A percentile compares a stretch with the other conserved stretches of the same genome.
Evolutionary conservation across 1,284 basidiomycete species (phyloP).

Genomic region (Moesziomyces antarcticus): DNA sequence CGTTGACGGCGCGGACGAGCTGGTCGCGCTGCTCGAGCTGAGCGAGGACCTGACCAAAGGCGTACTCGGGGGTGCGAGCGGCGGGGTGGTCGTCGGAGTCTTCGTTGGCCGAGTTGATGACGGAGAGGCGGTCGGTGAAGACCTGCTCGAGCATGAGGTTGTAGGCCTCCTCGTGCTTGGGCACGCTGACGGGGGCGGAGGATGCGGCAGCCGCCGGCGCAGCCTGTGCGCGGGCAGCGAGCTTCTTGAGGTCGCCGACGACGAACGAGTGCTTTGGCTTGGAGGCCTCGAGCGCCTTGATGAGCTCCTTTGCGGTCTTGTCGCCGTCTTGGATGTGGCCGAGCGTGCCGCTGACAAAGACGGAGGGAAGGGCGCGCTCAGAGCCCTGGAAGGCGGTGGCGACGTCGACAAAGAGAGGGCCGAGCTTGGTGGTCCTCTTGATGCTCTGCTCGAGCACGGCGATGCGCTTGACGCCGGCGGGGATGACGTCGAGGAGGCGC

Average conservation of each 20-base stretch:
- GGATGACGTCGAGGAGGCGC: conserved; percentile 76
- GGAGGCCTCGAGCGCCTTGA: conserved; percentile 42
- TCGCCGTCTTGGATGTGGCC: conserved; percentile 51
- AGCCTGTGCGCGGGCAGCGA: conserved; percentile 64
- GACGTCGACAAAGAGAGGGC: conserved; percentile 85
- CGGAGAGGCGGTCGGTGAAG: conserved; percentile 83
- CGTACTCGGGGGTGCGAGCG: conserved; percentile 91
- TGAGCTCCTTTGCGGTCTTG: conserved; percentile 51
- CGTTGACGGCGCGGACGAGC: conserved; percentile 57
- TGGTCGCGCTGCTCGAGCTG: conserved; percentile 71
- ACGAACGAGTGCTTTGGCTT: conserved; percentile 58
- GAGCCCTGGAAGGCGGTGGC: conserved; percentile 78
- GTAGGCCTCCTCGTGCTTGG: conserved; percentile 90
- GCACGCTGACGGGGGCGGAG: conserved; percentile 69
- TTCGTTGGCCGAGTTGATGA: conserved; percentile 75
- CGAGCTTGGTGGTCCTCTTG: conserved; percentile 84
- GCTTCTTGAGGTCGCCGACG: conserved; percentile 68
- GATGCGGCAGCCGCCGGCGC: conserved; percentile 26
- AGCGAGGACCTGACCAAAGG: conserved; percentile 87
- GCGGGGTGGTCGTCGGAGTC: conserved; percentile 58
- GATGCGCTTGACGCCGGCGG: conserved; percentile 76
- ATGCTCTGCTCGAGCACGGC: conserved; percentile 85
- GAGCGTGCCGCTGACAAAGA: conserved; percentile 56
- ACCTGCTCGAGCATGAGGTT: conserved; percentile 86
- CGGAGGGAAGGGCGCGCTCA: conserved; percentile 63